phyloP scores from a whole-genome alignment of 306 rosid species.

The Vicia villosa region DNA sequence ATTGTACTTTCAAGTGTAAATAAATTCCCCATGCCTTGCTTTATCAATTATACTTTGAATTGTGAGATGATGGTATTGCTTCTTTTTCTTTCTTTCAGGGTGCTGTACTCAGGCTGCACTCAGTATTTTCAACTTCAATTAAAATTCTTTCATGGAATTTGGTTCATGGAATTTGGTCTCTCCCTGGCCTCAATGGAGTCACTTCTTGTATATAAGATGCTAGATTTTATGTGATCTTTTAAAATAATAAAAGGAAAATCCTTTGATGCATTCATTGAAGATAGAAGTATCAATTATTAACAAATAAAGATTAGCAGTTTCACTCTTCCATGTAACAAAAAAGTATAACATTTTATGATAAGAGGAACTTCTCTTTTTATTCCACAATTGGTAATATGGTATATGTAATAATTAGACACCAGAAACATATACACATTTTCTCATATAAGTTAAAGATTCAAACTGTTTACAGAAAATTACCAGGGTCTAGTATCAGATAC shows the following conservation, averaged over 20 bases:
- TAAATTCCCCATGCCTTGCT: too few relatives aligned
- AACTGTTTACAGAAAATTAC: conserved; percentile 34
- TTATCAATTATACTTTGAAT: too few relatives aligned
- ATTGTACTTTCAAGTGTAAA: too few relatives aligned
- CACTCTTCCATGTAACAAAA: background rate
- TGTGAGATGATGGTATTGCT: too few relatives aligned
- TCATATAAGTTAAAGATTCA: background rate
- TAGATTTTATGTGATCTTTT: background rate
- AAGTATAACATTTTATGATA: background rate
- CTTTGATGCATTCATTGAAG: background rate
- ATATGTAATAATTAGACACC: background rate
- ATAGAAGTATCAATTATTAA: background rate
- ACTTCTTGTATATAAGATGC: background rate
- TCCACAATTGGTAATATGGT: too few relatives aligned
- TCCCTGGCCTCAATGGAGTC: background rate
- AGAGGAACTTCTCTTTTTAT: too few relatives aligned
- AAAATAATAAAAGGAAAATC: background rate
- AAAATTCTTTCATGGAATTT: background rate
- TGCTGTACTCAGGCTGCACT: too few relatives aligned
- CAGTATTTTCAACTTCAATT: too few relatives aligned
- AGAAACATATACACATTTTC: background rate
- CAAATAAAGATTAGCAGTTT: background rate
- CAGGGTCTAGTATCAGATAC: conserved; percentile 14
- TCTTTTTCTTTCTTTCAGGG: too few relatives aligned
- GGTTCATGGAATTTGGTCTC: background rate